Base-by-base conservation (phyloP, 2,329 filamentous ascomycete genomes). In the Cercospora sojina region DNA sequence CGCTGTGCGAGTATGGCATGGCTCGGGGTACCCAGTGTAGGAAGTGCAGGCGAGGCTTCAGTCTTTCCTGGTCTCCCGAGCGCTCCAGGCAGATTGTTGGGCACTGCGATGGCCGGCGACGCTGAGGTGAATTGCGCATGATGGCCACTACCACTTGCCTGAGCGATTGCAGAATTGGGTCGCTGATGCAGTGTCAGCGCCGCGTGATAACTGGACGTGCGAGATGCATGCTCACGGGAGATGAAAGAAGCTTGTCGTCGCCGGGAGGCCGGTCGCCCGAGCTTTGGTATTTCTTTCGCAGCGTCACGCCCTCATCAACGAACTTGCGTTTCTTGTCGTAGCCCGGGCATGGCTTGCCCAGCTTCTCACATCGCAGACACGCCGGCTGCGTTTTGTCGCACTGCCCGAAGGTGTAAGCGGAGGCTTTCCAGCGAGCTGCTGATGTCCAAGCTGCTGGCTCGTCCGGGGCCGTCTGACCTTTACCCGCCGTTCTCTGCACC, bases 321-420 rank as follows among this genome's bases (percentile, higher is more conserved):
- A 77, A 77, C 66, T 77, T 77, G 27, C 75, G 72, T 57, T 76
- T 77, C 73, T 76, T 77, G 69, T 76, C 75, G 63, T 77, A 77
- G 23, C 75, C 75, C 10, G 75, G 75, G 64, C 75, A 77, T 67
- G 74, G 73, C 67, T 76, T 76, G 59, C 74, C 74, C 8, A 77
- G 69, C 69, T 77, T 77, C 68, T 76, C 74, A 68, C 75, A 77
- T 25, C 75, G 72, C 16, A 70, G 66, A 66, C 75, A 77, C 49
- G 72, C 65, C 23, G 75, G 75, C 49, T 73, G 71, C 23, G 70
- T 69, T 64, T 77, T 77, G 66, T 77, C 75, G 62, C 74, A 76
- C 74, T 75, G 59, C 3, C 31, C 41, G 47, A 10, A 58, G 38
- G 51, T 47, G 60, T 63, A 38, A 63, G 38, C 18, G 53, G 12